Percentiles rank a stretch among this genome's conserved stretches.
phyloP scores from a whole-genome alignment of 2,329 filamentous ascomycete species.

The Xylariales sp. region DNA sequence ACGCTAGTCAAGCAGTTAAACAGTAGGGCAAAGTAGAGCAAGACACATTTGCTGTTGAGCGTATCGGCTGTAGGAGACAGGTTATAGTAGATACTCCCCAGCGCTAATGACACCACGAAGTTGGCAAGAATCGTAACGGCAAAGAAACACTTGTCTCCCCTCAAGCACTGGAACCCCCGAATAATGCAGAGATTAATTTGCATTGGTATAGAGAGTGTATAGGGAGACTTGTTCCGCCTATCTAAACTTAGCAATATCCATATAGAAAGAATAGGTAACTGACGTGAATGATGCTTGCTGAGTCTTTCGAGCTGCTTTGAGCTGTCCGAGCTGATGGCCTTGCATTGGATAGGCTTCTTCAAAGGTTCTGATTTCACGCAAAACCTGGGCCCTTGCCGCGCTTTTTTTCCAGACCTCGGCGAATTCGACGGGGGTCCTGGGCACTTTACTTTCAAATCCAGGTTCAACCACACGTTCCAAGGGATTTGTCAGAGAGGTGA shows the following conservation, averaged over 20 bases:
- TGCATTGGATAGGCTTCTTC: slow-evolving; percentile 8
- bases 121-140: slow-evolving; percentile 67
- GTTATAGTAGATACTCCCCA: slow-evolving; percentile 78
- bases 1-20: slow-evolving; percentile 81
- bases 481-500: slow-evolving; percentile 65
- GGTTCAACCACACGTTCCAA: slow-evolving; percentile 49
- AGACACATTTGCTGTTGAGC: slow-evolving; percentile 74
- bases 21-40: slow-evolving; percentile 83
- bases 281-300: slow-evolving; percentile 13
- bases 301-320: slow-evolving; percentile 12
- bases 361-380: slow-evolving; percentile 3
- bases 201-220: slow-evolving; percentile 71
- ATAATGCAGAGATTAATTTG: slow-evolving; percentile 76
- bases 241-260: slow-evolving; percentile 26
- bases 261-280: slow-evolving; percentile 2
- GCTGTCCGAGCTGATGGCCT: slow-evolving; percentile 8
- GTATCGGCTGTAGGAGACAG: slow-evolving; percentile 58
- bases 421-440: slow-evolving; percentile 67
- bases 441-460: slow-evolving; percentile 58
- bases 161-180: slow-evolving; percentile 73
- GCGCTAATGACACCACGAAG: slow-evolving; percentile 69
- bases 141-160: slow-evolving; percentile 71
- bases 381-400: not conserved
- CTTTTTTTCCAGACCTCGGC: slow-evolving; percentile 38
- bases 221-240: slow-evolving; percentile 69